Conservation (phyloP, 2,329 filamentous ascomycete species). For the Ascochyta fabae region DNA sequence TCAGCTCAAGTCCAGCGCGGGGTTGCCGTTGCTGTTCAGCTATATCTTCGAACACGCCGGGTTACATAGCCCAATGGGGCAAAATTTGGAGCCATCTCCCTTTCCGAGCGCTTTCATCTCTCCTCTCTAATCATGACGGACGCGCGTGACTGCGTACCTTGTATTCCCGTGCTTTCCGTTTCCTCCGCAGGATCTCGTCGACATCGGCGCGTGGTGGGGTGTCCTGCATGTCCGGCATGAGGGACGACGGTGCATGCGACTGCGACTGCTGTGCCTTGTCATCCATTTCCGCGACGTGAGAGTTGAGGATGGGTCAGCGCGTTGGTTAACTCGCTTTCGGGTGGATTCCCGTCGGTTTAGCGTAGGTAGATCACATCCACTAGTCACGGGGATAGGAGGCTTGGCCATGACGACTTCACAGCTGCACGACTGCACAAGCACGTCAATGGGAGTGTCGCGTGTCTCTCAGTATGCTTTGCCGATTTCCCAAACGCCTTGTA, state of each 20-base stretch:
- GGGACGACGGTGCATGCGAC: constrained; percentile 28
- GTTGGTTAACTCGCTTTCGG: constrained; percentile 7
- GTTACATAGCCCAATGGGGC: constrained; percentile 24
- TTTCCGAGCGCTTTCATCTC: not conserved
- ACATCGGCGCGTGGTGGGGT: constrained; percentile 55
- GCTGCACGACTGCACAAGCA: not conserved
- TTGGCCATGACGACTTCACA: constrained; percentile 2
- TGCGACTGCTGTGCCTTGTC: constrained; percentile 29
- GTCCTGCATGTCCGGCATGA: constrained; percentile 42
- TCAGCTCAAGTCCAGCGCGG: constrained; percentile 27
- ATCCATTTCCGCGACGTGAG: constrained; percentile 33
- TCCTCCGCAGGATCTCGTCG: constrained; percentile 57
- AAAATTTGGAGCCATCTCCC: constrained; percentile 15
- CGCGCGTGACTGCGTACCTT: constrained; percentile 45
- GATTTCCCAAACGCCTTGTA: not conserved
- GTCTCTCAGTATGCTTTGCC: not conserved
- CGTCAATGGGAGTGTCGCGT: not conserved
- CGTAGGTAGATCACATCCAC: constrained; percentile 11
- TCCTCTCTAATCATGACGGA: not conserved
- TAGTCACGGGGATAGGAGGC: constrained; percentile 13
- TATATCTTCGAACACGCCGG: constrained; percentile 20
- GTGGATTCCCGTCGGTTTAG: constrained; percentile 10
- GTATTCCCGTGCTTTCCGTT: constrained; percentile 59
- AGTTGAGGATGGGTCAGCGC: constrained; percentile 25
- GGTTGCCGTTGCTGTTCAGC: constrained; percentile 13